phyloP scores from a whole-genome alignment of 139 green algal genomes.

The Picochlorum sp. region DNA sequence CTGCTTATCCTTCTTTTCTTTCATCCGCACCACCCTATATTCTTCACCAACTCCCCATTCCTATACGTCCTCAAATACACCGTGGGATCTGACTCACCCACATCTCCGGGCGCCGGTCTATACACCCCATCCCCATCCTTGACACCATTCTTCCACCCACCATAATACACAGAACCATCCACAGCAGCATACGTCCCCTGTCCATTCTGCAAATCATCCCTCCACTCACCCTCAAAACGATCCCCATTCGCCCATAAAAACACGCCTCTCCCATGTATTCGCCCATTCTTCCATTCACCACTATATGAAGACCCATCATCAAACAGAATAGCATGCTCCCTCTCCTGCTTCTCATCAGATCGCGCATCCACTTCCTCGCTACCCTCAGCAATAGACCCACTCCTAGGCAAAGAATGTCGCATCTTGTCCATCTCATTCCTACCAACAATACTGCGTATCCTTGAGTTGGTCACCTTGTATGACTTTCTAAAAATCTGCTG shows the following conservation, averaged over 20 bases:
- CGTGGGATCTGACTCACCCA: background rate
- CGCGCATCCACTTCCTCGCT: background rate
- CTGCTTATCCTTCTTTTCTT: conserved; percentile 21
- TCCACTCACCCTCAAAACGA: conserved; percentile 67
- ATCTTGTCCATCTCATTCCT: too few species aligned
- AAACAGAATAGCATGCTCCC: conserved; percentile 13
- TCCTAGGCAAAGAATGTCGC: too few species aligned
- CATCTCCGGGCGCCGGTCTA: conserved; percentile 14
- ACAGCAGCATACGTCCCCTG: conserved; percentile 40
- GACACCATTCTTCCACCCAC: conserved; percentile 46
- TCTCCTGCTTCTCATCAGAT: conserved; percentile 5
- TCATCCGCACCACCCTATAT: conserved; percentile 24
- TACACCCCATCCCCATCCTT: conserved; percentile 56
- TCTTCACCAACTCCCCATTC: conserved; percentile 2
- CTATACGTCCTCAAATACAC: conserved; percentile 11
- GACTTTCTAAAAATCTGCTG: too few species aligned
- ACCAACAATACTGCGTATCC: too few species aligned
- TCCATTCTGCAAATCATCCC: conserved; percentile 44
- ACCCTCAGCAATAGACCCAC: conserved; percentile 4
- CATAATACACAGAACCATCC: conserved; percentile 48
- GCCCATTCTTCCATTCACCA: conserved; percentile 31
- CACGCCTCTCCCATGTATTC: conserved; percentile 51
- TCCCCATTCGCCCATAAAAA: conserved; percentile 51
- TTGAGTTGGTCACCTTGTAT: too few species aligned
- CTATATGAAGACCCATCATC: conserved; percentile 20